phyloP scores from a whole-genome alignment of 1,139 yeast species.

The Pichia sp. region DNA sequence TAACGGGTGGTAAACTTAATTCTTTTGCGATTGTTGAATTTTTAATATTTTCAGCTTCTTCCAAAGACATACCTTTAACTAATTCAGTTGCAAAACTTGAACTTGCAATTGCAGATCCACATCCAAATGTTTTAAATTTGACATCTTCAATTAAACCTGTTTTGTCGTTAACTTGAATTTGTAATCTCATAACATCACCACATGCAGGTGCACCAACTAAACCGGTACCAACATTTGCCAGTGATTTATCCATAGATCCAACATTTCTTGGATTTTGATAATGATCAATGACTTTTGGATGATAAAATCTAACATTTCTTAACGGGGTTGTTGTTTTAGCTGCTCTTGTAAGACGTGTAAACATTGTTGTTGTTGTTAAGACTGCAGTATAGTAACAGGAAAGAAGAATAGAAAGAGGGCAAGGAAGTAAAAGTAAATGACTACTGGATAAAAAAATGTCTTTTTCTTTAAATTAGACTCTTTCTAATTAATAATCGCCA shows the following conservation, averaged over 20 bases:
- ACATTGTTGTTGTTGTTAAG: neutral
- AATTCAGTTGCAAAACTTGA: slow-evolving; percentile 92
- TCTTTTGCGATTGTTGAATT: slow-evolving; percentile 92
- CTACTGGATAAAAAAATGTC: neutral
- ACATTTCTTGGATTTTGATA: slow-evolving; percentile 96
- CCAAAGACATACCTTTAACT: slow-evolving; percentile 90
- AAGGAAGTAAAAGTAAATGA: neutral
- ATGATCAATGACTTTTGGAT: slow-evolving; percentile 80
- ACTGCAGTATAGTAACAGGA: neutral
- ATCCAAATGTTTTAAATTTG: slow-evolving; percentile 96
- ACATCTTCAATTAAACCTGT: slow-evolving; percentile 92
- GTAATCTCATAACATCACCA: slow-evolving; percentile 98
- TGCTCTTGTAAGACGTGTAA: neutral
- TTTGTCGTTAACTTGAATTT: slow-evolving; percentile 84
- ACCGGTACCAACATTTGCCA: slow-evolving; percentile 87
- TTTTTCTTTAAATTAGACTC: neutral
- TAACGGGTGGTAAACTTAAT: slow-evolving; percentile 91
- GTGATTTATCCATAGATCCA: slow-evolving; percentile 79
- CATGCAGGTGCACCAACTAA: slow-evolving; percentile 98
- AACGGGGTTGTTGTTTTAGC: slow-evolving; percentile 17
- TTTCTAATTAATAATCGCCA: neutral
- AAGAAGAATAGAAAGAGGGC: neutral
- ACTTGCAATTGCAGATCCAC: slow-evolving; percentile 97
- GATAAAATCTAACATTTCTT: slow-evolving; percentile 35
- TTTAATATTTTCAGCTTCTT: slow-evolving; percentile 86